Evolutionary conservation across 2,329 filamentous ascomycete species (phyloP), one percentile per base, ranked within the genome.

Genomic region (Colletotrichum kahawae): DNA sequence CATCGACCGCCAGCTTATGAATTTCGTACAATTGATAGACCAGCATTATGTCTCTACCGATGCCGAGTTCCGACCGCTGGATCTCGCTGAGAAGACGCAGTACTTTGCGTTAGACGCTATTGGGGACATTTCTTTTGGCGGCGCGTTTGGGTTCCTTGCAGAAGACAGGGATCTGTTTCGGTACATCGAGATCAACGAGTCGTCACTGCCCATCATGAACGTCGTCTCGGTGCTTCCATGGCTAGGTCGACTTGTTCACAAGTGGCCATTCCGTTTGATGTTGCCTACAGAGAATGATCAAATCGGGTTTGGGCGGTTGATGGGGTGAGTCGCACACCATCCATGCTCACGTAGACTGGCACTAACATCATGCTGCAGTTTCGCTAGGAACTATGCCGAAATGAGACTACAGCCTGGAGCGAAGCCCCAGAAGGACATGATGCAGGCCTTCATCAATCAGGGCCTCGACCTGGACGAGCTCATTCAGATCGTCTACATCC

Each of bases 51-150:
- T 87, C 10, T 86, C 85, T 5, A 85, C 78, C 2, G 78, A 83
- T 5, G 76, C 72, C 3, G 74, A 82, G 2, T 82, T 82, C 29
- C 78, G 79, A 1, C 83, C 82, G 0, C 82, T 91, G 71, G 88
- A 91, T 77, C 81, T 91, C 57, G 87, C 87, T 27, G 82, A 83
- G 51, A 88, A 88, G 76, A 85, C 87, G 4, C 87, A 88, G 29
- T 90, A 86, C 82, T 89, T 91, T 70, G 86, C 89, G 1, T 81
- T 91, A 1, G 90, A 92, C 71, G 87, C 89, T 3, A 88, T 91
- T 56, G 87, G 87, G 14, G 85, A 89, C 48, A 81, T 91, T 27
- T 88, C 88, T 0, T 87, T 90, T n/a, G 89, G 89, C 8, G 79
- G 85, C 14, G 78, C 88, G 0, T 90, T 90, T 75, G 89, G 90